Evolutionary conservation across 257 asterid species (phyloP), one percentile per base, ranked within the genome.

Genomic region (Capsicum rhomboideum): DNA sequence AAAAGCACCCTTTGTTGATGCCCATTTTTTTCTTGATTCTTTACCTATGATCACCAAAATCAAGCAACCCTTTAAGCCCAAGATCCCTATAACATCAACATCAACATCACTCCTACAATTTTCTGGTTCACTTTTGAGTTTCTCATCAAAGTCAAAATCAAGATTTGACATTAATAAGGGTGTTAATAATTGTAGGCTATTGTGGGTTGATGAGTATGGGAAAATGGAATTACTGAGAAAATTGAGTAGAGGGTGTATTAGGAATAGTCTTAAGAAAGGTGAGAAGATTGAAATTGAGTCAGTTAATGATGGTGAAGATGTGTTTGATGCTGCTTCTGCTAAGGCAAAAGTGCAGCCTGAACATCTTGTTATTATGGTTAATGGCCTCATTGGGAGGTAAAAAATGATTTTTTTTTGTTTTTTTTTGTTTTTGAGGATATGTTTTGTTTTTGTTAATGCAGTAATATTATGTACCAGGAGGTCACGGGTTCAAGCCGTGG

Each of bases 341-440:
- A 94, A 88, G 54, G 77, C 92, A 52, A 87, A 83, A 82, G 90
- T 86, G 84, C 92, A 87, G 86, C 97, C 98, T 16, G 93, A 94
- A 40, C 98, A 94, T 89, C 92, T 94, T 64, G 95, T 92, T 53
- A 85, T 94, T 83, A 91, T 94, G 98, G 98, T 94, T 79, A 92
- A 94, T 88, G 98, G 98, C 18, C 92, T 94, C 61, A 90, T 91
- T 89, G 98, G 97, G 86, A 94, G 98, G 98, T 94, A 86, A 53
- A 69, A 44, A 74, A n/a, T n/a, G 17, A 40, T 46, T 28, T 18
- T 52, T 54, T 50, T 6, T 34, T 34, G 40, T n/a, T n/a, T n/a
- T n/a, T n/a, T n/a, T n/a, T n/a, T n/a, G 75, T 66, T 1, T 66
- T 66, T 66, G 14, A 7, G 23, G 61, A 55, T 58, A 20, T 66